Percentiles rank a stretch among this genome's conserved stretches.
phyloP scores from a whole-genome alignment of 2,329 filamentous ascomycete genomes.

The Colletotrichum destructivum region DNA sequence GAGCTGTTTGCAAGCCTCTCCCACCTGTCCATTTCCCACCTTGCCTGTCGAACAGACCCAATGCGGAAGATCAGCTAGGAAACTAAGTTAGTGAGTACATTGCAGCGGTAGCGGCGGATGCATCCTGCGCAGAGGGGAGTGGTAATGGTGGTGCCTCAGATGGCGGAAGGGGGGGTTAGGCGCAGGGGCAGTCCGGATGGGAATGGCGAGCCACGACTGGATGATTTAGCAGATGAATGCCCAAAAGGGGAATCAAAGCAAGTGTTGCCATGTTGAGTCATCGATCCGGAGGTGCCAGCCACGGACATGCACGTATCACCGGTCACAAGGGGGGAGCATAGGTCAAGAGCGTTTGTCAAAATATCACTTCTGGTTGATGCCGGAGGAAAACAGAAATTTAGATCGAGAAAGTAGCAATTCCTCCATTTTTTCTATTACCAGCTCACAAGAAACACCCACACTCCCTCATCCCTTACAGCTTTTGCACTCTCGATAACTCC shows the following conservation, averaged over 20 bases:
- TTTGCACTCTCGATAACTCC: background rate
- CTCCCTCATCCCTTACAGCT: background rate
- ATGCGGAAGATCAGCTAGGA: background rate
- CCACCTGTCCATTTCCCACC: background rate
- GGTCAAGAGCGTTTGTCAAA: background rate
- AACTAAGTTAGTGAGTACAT: background rate
- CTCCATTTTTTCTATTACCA: background rate
- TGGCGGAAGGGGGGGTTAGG: background rate
- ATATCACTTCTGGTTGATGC: background rate
- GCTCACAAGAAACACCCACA: background rate
- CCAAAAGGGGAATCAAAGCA: too few species aligned
- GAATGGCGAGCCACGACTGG: background rate
- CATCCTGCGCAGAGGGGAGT: background rate
- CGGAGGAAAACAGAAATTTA: background rate
- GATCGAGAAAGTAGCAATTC: background rate
- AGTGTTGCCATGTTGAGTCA: too few species aligned
- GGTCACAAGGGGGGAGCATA: background rate
- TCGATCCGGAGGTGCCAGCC: too few species aligned
- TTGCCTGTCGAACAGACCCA: background rate
- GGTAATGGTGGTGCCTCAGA: background rate
- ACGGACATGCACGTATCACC: background rate
- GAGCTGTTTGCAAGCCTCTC: conserved; percentile 2
- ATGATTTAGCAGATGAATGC: too few species aligned
- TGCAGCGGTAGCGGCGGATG: conserved; percentile 1
- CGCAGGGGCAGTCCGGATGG: background rate